Percentiles rank a stretch among this genome's conserved stretches.
Evolutionary conservation across 306 rosid species (phyloP).

Genomic region (Cicer judaicum): DNA sequence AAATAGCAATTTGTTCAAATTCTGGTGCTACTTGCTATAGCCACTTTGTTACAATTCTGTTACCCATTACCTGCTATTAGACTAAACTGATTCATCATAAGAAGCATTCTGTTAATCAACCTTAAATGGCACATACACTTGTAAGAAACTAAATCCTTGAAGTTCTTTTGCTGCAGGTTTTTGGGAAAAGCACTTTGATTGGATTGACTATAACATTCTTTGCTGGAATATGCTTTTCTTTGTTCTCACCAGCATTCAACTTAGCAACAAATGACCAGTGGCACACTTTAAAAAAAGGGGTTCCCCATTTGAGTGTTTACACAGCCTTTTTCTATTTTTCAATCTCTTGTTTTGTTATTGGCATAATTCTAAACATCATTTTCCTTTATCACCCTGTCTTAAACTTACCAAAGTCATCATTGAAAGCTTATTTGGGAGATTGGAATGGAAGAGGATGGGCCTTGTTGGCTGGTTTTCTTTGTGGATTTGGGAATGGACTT

Average conservation of each 20-base stretch:
- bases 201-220: constrained; percentile 78
- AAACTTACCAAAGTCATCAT: constrained; percentile 72
- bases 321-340: constrained; percentile 91
- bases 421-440: constrained; percentile 74
- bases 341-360: constrained; percentile 72
- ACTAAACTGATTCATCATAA: too few species aligned
- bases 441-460: constrained; percentile 97
- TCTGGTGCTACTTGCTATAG: too few species aligned
- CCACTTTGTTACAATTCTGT: too few species aligned
- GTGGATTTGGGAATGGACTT: constrained; percentile 94
- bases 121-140: background rate
- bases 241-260: constrained; percentile 94
- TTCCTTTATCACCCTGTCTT: constrained; percentile 81
- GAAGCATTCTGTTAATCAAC: constrained; percentile 15
- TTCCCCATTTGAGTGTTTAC: constrained; percentile 81
- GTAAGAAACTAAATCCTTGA: constrained; percentile 12
- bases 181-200: constrained; percentile 71
- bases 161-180: constrained; percentile 56
- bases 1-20: too few species aligned
- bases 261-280: constrained; percentile 96
- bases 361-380: constrained; percentile 68
- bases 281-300: constrained; percentile 70
- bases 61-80: too few species aligned
- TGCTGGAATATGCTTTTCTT: constrained; percentile 82
- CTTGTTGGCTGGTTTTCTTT: constrained; percentile 82